phyloP scores from a whole-genome alignment of 345 rosid species.

The Hibiscus syriacus region DNA sequence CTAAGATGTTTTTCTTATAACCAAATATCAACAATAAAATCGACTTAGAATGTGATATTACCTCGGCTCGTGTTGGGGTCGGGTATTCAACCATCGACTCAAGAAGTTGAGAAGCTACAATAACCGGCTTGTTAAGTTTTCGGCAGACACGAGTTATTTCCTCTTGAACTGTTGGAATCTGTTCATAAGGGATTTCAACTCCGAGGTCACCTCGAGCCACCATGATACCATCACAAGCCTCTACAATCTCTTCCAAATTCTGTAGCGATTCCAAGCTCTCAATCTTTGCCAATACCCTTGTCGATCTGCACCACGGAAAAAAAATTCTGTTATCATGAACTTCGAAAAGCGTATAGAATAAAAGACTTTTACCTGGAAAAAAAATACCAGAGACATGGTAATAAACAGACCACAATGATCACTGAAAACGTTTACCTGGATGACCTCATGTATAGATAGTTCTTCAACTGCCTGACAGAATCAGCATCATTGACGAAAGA shows the following conservation, averaged over 20 bases:
- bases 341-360: neutral
- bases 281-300: conserved; percentile 59
- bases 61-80: conserved; percentile 79
- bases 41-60: conserved; percentile 8
- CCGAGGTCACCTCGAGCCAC: conserved; percentile 80
- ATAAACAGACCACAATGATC: neutral
- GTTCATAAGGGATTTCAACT: conserved; percentile 64
- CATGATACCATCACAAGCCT: conserved; percentile 71
- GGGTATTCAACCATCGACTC: conserved; percentile 80
- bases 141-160: conserved; percentile 40
- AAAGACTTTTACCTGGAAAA: no score
- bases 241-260: conserved; percentile 49
- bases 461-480: conserved; percentile 43
- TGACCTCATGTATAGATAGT: conserved; percentile 38
- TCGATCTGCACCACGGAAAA: conserved; percentile 30
- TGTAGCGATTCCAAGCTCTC: conserved; percentile 64
- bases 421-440: conserved; percentile 37
- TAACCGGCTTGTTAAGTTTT: conserved; percentile 65
- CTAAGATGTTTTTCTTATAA: no score
- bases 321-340: neutral
- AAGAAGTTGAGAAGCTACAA: conserved; percentile 70
- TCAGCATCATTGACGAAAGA: conserved; percentile 58
- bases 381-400: no score
- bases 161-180: conserved; percentile 65
- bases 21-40: neutral